Percentiles rank a stretch among this genome's conserved stretches.
Conservation (phyloP, 768 basidiomycete species). For the Auriscalpium microsporum region DNA sequence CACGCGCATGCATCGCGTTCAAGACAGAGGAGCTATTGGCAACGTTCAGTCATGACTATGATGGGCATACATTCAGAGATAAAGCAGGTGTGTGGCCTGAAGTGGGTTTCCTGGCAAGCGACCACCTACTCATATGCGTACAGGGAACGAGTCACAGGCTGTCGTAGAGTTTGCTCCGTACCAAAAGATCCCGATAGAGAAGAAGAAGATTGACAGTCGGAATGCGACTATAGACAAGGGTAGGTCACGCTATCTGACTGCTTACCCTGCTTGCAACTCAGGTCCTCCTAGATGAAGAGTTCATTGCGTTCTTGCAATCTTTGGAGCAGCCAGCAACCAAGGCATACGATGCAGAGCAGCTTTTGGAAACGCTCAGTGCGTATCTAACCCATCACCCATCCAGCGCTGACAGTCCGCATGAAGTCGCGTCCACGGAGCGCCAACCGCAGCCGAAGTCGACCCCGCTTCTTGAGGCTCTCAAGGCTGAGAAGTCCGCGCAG, state of each 20-base stretch:
- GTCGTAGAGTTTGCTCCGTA: constrained; percentile 93
- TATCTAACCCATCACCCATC: neutral
- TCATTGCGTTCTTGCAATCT: constrained; percentile 69
- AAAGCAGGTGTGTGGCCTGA: constrained; percentile 61
- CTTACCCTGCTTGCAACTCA: neutral
- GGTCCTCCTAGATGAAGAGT: constrained; percentile 60
- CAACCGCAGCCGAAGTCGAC: constrained; percentile 68
- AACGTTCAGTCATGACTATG: constrained; percentile 73
- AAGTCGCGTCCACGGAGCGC: constrained; percentile 60
- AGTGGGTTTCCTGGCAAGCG: neutral
- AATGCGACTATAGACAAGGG: constrained; percentile 89
- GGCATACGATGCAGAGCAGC: constrained; percentile 46
- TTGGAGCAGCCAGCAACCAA: constrained; percentile 44
- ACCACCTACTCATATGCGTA: neutral
- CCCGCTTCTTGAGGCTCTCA: constrained; percentile 88
- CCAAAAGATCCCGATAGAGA: constrained; percentile 70
- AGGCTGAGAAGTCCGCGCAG: constrained; percentile 63
- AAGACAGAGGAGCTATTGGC: constrained; percentile 64
- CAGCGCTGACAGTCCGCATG: neutral
- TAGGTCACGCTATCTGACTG: constrained; percentile 19
- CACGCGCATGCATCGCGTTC: constrained; percentile 91
- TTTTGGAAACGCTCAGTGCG: constrained; percentile 54
- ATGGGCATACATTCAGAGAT: constrained; percentile 87
- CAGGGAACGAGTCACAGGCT: constrained; percentile 76
- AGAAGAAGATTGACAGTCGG: constrained; percentile 73